phyloP scores from a whole-genome alignment of 306 rosid species.

The Dryas drummondii region DNA sequence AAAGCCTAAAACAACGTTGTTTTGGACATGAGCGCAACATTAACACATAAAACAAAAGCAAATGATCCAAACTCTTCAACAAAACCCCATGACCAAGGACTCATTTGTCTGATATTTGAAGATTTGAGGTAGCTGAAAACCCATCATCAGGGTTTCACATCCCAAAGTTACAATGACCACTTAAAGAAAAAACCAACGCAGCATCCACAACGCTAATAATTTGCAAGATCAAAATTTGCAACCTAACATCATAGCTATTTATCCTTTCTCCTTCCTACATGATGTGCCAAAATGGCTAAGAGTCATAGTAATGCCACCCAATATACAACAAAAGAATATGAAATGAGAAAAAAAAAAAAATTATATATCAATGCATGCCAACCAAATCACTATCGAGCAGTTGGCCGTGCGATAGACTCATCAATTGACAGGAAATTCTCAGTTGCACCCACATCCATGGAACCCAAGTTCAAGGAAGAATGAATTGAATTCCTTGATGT shows the following conservation, averaged over 20 bases:
- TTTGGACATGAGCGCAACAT: too few species aligned
- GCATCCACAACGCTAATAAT: neutral
- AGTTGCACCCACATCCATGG: constrained; percentile 59
- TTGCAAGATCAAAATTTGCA: neutral
- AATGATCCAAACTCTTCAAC: too few species aligned
- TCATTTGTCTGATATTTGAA: too few species aligned
- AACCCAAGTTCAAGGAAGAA: constrained; percentile 67
- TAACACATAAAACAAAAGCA: too few species aligned
- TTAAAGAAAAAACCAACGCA: neutral
- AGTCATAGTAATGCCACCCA: neutral
- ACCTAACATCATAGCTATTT: neutral
- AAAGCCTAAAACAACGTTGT: too few species aligned
- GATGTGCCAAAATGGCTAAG: neutral
- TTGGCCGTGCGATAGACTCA: constrained; percentile 71
- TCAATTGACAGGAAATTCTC: constrained; percentile 72
- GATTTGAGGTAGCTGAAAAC: too few species aligned
- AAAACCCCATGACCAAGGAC: too few species aligned
- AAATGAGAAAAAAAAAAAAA: neutral
- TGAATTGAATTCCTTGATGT: constrained; percentile 59
- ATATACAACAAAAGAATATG: constrained; percentile 1
- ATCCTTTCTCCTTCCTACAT: neutral
- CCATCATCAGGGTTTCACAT: too few species aligned
- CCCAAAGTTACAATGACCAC: neutral
- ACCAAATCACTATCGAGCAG: constrained; percentile 53
- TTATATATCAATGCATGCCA: constrained; percentile 7